These are phyloP conservation scores for Ophiocordyceps camponoti-saundersi DNA, from an alignment of 2,329 filamentous ascomycete species.

Conservation along the genomic window DNA sequence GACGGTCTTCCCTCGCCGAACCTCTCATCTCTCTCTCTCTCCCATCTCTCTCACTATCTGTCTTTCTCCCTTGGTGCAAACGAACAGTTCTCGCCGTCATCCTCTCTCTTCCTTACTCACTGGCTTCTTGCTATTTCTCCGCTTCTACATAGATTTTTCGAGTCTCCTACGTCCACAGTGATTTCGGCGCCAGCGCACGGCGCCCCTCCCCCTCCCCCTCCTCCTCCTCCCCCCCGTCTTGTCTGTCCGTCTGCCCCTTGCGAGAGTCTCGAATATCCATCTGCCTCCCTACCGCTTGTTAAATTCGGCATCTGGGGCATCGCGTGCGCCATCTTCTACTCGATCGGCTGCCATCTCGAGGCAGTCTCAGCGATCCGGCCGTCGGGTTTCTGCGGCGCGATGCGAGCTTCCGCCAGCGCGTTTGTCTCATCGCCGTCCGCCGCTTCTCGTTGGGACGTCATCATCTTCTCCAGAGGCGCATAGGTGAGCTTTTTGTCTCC, in stretches of 20 bases:
- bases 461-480: not conserved
- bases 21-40: not conserved
- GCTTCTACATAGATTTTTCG: not conserved
- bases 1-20: not conserved
- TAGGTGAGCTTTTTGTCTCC: not conserved
- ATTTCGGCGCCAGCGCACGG: not conserved
- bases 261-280: not conserved
- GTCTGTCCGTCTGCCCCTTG: not conserved
- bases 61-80: not conserved
- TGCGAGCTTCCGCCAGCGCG: conserved; percentile 4
- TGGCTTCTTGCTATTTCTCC: not conserved
- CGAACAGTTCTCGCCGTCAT: not conserved
- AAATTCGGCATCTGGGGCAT: not conserved
- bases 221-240: not conserved
- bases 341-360: not conserved
- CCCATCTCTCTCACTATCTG: not conserved
- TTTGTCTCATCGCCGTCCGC: conserved; percentile 1
- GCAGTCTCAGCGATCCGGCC: not conserved
- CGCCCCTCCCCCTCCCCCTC: not conserved
- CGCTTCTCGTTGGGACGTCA: not conserved
- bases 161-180: not conserved
- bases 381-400: conserved; percentile 6
- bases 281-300: not conserved
- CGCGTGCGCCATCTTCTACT: not conserved
- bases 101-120: too few species aligned